Conservation (phyloP, 345 rosid species). For the Cardamine chenopodiifolia region DNA sequence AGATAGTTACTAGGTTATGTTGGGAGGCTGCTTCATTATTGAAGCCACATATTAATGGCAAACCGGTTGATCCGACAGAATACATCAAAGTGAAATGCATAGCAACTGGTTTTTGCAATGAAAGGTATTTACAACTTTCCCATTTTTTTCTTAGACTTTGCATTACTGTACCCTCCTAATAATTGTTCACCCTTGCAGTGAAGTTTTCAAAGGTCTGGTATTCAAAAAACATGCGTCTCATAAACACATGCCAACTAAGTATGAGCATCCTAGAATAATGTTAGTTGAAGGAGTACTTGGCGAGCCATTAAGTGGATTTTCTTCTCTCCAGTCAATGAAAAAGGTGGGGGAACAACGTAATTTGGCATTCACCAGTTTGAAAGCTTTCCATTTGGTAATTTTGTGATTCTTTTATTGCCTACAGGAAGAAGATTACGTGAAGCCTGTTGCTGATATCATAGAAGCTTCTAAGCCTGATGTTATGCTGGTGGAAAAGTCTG, state of each 20-base stretch:
- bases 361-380: background rate
- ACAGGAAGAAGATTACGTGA: conserved; percentile 68
- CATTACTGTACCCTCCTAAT: conserved; percentile 9
- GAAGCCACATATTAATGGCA: conserved; percentile 67
- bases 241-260: conserved; percentile 89
- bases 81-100: conserved; percentile 93
- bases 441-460: conserved; percentile 63
- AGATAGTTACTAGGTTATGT: conserved; percentile 67
- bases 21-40: conserved; percentile 89
- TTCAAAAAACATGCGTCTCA: conserved; percentile 95
- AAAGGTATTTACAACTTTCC: conserved; percentile 55
- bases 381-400: conserved; percentile 16
- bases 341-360: conserved; percentile 49
- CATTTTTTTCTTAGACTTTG: conserved; percentile 11
- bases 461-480: conserved; percentile 72
- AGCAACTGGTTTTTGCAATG: conserved; percentile 69
- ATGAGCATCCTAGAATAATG: conserved; percentile 75
- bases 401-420: conserved; percentile 17
- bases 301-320: conserved; percentile 69
- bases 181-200: conserved; percentile 53
- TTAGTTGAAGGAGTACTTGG: conserved; percentile 75
- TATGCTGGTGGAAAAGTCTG: conserved; percentile 86
- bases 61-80: conserved; percentile 57
- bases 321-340: conserved; percentile 71
- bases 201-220: conserved; percentile 81